Base-by-base conservation (phyloP, 495 filamentous ascomycete genomes). In the Bacidia rubella region DNA sequence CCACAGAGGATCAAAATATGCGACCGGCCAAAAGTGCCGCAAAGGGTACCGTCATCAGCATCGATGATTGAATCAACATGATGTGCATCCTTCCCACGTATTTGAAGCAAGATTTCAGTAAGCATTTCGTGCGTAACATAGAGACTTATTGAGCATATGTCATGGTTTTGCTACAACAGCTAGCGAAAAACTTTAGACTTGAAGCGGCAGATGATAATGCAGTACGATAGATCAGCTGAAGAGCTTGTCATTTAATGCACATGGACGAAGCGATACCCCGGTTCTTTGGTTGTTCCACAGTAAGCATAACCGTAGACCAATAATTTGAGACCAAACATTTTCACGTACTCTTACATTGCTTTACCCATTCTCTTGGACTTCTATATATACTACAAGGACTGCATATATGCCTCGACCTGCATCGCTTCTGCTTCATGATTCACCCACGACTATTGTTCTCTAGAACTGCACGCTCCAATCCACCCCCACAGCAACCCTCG, bases 401-500 rank as follows among this genome's bases (percentile, higher is more conserved):
- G n/a, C n/a, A n/a, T n/a, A n/a, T n/a, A n/a, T n/a, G n/a, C n/a
- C n/a, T n/a, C n/a, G n/a, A n/a, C n/a, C n/a, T n/a, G n/a, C n/a
- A n/a, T n/a, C n/a, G n/a, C n/a, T n/a, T n/a, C n/a, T n/a, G n/a
- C n/a, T n/a, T n/a, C n/a, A n/a, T n/a, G n/a, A n/a, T 15, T 35
- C 29, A 24, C 27, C n/a, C 22, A 39, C 39, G 22, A 3, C 10
- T 2, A 3, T 7, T 17, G 29, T 10, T 19, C 32, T 19, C 42
- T 23, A 75, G 63, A 88, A 85, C 39, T 81, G 76, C 58, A 94
- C 77, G 65, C 74, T 85, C 88, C 89, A 98, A 53, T 85, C 81
- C 63, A 78, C 81, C 41, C 82, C 84, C 66, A 98, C 81, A 40
- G 65, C 73, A 32, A 86, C 82, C 26, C 77, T 81, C 12, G 90